Evolutionary conservation across 2,329 filamentous ascomycete species (phyloP).

Genomic region (Clonostachys chloroleuca): DNA sequence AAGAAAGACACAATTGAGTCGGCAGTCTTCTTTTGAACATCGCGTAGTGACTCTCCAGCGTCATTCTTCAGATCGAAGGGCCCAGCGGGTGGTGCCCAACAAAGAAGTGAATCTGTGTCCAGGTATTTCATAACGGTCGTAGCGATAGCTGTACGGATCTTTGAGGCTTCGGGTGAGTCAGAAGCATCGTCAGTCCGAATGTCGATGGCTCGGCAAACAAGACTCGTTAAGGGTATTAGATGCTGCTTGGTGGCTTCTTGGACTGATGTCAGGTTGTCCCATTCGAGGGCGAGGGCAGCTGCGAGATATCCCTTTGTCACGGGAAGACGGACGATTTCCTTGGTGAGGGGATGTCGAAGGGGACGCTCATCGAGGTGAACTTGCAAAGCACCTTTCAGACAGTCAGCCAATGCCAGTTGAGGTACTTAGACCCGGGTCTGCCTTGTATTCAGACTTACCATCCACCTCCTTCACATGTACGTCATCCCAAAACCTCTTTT

Average conservation of each 20-base stretch:
- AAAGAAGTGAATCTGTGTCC: slow-evolving; percentile 86
- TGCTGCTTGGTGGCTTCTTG: slow-evolving; percentile 83
- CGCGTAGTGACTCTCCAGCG: slow-evolving; percentile 57
- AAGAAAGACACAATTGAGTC: slow-evolving; percentile 69
- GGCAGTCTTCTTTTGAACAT: slow-evolving; percentile 67
- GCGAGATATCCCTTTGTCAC: slow-evolving; percentile 75
- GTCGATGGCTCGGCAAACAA: slow-evolving; percentile 79
- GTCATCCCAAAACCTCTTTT: slow-evolving; percentile 86
- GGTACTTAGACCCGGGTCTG: background rate
- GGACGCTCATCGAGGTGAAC: slow-evolving; percentile 75
- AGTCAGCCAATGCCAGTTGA: background rate
- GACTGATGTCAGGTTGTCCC: slow-evolving; percentile 78
- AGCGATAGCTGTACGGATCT: slow-evolving; percentile 60
- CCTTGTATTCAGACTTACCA: slow-evolving; percentile 36
- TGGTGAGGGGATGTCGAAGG: slow-evolving; percentile 72
- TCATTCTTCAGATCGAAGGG: slow-evolving; percentile 41
- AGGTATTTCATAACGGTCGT: slow-evolving; percentile 77
- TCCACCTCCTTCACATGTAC: slow-evolving; percentile 65
- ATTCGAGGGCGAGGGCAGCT: slow-evolving; percentile 83
- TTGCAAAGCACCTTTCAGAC: slow-evolving; percentile 36
- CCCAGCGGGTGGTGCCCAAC: slow-evolving; percentile 66
- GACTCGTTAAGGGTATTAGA: slow-evolving; percentile 84
- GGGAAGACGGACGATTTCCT: slow-evolving; percentile 69
- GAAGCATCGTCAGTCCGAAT: slow-evolving; percentile 63
- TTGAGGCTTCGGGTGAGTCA: slow-evolving; percentile 27